Evolutionary conservation across 1,139 yeast genomes (phyloP), one percentile per base, ranked within the genome.

Genomic region (Suhomyces bokatorum): DNA sequence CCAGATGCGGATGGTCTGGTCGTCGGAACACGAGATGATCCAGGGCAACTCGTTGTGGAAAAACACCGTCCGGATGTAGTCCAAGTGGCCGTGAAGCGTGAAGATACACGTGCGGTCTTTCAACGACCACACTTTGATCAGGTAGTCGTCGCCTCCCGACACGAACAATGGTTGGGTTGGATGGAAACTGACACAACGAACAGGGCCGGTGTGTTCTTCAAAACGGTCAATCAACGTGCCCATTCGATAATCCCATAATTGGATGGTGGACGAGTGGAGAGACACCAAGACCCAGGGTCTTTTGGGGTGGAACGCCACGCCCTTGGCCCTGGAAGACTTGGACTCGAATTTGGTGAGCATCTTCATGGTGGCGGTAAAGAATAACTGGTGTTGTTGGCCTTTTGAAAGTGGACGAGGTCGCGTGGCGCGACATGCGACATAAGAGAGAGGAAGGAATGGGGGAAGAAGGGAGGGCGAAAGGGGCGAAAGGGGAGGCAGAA

Each of bases 241-340:
- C 99, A 95, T 95, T 63, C 99, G 84, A 70, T 95, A 95, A 67
- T 95, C 99, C 99, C 99, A 95, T 53, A 93, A 77, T 68, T 93
- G 99, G 64, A 93, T 91, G 15, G 97, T 89, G 27, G 97, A 89
- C 20, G 97, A 87, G 67, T 91, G 95, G 53, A 95, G 78, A 6
- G 98, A 90, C 31, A 93, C 98, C 58, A 95, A 77, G 44, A 89
- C 88, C 98, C 99, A 95, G 44, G 99, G 98, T 65, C 95, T 77
- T 54, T 84, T 86, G 42, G 99, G 98, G 67, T 95, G 99, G 70
- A 95, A 93, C 46, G 99, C 98, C 60, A 95, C 90, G 53, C 97
- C 97, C 71, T 95, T 95, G 43, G 98, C 98, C 78, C 99, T 80
- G 45, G 98, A 89, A 56, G 98, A 91, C 80, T 95, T 95, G 61